Evolutionary conservation across 169 alveolate genomes (phyloP).

Genomic region (Blepharisma undulans): DNA sequence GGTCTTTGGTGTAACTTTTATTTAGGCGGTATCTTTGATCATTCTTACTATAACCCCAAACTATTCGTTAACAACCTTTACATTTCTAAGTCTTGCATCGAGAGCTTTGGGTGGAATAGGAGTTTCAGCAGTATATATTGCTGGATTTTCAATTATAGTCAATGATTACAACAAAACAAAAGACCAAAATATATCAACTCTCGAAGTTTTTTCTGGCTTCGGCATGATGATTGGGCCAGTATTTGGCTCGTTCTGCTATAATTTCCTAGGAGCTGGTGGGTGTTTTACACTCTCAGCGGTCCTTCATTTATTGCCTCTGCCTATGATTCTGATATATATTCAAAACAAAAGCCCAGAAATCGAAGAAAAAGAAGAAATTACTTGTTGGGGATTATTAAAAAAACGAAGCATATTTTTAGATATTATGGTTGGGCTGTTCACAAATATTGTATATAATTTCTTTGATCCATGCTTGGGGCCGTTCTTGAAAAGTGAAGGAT

Average conservation of each 20-base stretch:
- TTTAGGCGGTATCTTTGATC: not conserved
- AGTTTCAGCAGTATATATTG: not conserved
- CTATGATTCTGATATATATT: not conserved
- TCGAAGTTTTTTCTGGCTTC: not conserved
- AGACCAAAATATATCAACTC: not conserved
- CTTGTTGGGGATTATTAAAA: not conserved
- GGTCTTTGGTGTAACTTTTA: not conserved
- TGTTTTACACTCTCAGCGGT: not conserved
- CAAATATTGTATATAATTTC: not conserved
- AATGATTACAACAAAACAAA: not conserved
- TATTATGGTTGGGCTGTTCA: not conserved
- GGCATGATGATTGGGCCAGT: not conserved
- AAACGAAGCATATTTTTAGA: not conserved
- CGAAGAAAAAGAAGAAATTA: not conserved
- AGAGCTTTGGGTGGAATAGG: not conserved
- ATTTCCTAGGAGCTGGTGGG: not conserved
- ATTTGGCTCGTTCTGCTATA: not conserved
- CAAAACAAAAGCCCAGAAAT: not conserved
- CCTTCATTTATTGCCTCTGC: not conserved
- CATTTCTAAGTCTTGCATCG: not conserved
- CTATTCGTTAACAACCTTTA: not conserved
- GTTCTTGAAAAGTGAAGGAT: not conserved
- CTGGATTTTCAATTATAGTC: not conserved
- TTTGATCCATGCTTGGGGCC: not conserved
- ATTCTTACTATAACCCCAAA: not conserved